Percentiles rank a stretch among this genome's conserved stretches.
Conservation (phyloP, 495 filamentous ascomycete species). For the Haplographium delicatum region DNA sequence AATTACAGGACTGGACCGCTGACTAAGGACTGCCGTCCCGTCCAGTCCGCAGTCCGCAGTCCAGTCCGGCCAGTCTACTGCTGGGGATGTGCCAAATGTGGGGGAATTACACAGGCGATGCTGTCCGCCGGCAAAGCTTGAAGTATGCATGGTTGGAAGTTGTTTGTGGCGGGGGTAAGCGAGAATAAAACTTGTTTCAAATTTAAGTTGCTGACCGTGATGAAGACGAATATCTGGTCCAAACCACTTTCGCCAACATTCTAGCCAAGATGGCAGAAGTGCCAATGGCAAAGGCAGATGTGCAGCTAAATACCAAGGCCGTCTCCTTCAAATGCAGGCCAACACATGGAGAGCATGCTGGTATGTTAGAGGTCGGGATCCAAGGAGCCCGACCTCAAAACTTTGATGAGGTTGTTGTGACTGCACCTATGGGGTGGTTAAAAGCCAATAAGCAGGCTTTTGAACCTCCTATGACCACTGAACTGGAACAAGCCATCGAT, state of each 20-base stretch:
- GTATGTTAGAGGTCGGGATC: conserved; percentile 45
- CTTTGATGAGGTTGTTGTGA: conserved; percentile 85
- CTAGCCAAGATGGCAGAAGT: conserved; percentile 60
- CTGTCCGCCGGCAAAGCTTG: conserved; percentile 71
- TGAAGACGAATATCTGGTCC: no score
- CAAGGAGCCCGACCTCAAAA: conserved; percentile 45
- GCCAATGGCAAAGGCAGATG: conserved; percentile 54
- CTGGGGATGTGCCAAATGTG: conserved; percentile 68
- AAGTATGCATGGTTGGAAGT: conserved; percentile 93
- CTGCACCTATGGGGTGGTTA: conserved; percentile 82
- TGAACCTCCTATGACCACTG: conserved; percentile 58
- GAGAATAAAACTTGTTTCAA: no score
- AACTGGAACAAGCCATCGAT: conserved; percentile 65
- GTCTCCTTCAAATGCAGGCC: conserved; percentile 42
- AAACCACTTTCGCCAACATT: no score
- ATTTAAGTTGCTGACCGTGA: no score
- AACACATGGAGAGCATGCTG: no score
- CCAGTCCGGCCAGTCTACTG: no score
- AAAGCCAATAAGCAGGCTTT: conserved; percentile 72
- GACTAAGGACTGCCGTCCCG: no score
- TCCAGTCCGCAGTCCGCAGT: no score
- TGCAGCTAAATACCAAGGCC: conserved; percentile 58
- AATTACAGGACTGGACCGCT: no score
- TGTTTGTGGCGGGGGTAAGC: conserved; percentile 85
- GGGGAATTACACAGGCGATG: conserved; percentile 84